phyloP scores from a whole-genome alignment of 495 filamentous ascomycete species.

The Aspergillus taichungensis region DNA sequence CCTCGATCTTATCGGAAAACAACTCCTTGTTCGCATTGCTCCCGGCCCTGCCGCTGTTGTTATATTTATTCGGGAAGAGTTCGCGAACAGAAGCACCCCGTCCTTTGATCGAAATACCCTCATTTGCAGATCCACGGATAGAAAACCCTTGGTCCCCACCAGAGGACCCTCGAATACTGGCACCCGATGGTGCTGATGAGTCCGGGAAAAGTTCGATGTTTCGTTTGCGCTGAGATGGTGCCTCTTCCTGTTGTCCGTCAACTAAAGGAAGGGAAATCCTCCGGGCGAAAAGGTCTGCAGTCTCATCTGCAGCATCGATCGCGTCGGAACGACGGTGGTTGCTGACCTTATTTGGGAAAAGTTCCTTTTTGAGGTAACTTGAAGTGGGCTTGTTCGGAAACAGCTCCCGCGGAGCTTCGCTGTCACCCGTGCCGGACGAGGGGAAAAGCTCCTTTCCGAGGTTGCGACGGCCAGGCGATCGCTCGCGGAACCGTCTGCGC shows the following conservation, averaged over 20 bases:
- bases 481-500: constrained; percentile 35
- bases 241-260: constrained; percentile 33
- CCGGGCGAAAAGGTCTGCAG: constrained; percentile 47
- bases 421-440: constrained; percentile 3
- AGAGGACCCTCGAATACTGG: constrained; percentile 57
- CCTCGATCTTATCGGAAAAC: constrained; percentile 48
- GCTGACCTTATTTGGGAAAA: constrained; percentile 57
- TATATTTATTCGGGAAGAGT: constrained; percentile 60
- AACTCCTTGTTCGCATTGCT: constrained; percentile 62
- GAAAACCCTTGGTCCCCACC: constrained; percentile 48
- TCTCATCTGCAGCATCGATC: constrained; percentile 55
- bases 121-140: constrained; percentile 52
- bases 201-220: constrained; percentile 36
- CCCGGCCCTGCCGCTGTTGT: constrained; percentile 6
- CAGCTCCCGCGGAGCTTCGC: constrained; percentile 29
- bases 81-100: constrained; percentile 51
- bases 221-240: constrained; percentile 20
- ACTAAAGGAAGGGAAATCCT: constrained; percentile 44
- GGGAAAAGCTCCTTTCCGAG: constrained; percentile 41
- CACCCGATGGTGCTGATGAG: constrained; percentile 19
- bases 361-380: constrained; percentile 50
- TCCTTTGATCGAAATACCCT: constrained; percentile 38
- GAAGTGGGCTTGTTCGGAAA: constrained; percentile 42
- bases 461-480: constrained; percentile 29
- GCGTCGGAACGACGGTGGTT: constrained; percentile 59